phyloP scores from a whole-genome alignment of 345 rosid genomes.

The Clausena lansium region DNA sequence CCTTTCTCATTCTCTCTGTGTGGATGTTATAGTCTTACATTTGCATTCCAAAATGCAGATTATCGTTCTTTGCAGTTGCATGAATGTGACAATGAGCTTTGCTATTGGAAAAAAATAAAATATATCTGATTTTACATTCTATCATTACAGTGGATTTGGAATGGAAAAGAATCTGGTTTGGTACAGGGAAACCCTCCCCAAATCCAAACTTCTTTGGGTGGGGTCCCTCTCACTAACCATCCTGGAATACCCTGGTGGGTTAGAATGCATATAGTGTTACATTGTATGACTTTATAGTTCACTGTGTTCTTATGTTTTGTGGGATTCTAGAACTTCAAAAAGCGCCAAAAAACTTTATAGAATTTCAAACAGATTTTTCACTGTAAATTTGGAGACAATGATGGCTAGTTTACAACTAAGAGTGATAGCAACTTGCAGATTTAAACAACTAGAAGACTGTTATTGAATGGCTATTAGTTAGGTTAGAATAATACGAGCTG shows the following conservation, averaged over 20 bases:
- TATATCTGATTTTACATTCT: not conserved
- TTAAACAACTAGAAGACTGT: not conserved
- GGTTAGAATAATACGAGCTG: not conserved
- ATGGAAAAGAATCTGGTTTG: not conserved
- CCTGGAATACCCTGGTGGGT: not conserved
- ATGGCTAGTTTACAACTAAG: not conserved
- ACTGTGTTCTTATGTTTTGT: not conserved
- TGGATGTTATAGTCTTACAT: not conserved
- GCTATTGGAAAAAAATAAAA: not conserved
- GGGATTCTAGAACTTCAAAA: not conserved
- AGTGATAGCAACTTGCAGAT: no score
- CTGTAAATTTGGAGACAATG: not conserved
- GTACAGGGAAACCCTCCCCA: not conserved
- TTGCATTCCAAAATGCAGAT: not conserved
- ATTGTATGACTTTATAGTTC: not conserved
- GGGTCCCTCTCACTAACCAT: not conserved
- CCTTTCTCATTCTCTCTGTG: conserved; percentile 4
- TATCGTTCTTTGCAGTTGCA: not conserved
- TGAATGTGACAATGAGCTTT: not conserved
- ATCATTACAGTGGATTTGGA: not conserved
- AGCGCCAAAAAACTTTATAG: no score
- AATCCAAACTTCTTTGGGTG: not conserved
- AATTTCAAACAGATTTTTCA: no score
- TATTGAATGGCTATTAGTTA: not conserved
- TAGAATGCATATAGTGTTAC: not conserved